Base-by-base conservation (phyloP, 176 grass and related monocot species). In the Poa pratensis region DNA sequence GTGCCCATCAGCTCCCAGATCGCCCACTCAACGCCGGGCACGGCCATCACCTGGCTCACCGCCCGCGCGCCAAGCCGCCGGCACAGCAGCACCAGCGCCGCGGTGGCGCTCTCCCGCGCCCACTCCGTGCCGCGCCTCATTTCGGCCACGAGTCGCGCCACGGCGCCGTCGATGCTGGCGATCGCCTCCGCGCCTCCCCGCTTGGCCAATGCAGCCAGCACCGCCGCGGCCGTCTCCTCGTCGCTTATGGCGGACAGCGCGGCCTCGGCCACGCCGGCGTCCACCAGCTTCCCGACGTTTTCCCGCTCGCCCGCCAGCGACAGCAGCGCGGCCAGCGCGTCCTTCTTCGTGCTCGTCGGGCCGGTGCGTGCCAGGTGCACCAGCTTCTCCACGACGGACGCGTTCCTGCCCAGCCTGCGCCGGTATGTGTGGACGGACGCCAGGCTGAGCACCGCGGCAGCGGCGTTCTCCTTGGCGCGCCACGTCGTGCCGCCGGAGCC, bases 1-100 rank as follows among this genome's bases (percentile, higher is more conserved):
- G 86, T 90, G 39, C 94, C 91, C 96, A 99, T 96, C 76, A 96
- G 83, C 82, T 96, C 96, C 96, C 96, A 99, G 22, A 99, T 96
- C n/a, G 91, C 86, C 93, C 96, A 99, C 81, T 99, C 96, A 49
- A 99, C 90, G n/a, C 96, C 91, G 5, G 93, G 81, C 45, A 86
- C 77, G 10, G 86, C 93, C 80, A 92, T 92, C 20, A 99, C 73
- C 86, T 87, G 87, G 2, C 76, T 77, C 63, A 99, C 91, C 9
- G 86, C 89, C 12, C 4, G 54, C 9, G 85, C 28, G 32, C 90
- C 91, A 10, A 90, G 64, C 6, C 91, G 90, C 69, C 96, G 91
- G 90, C 96, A 99, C 27, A 99, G 81, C 28, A 92, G 76, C 48
- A 99, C 93, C 69, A 99, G 83, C 28, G 96, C 93, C 2, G 91